Conservation (phyloP, 2,329 filamentous ascomycete genomes). For the Gaeumannomyces sp. region DNA sequence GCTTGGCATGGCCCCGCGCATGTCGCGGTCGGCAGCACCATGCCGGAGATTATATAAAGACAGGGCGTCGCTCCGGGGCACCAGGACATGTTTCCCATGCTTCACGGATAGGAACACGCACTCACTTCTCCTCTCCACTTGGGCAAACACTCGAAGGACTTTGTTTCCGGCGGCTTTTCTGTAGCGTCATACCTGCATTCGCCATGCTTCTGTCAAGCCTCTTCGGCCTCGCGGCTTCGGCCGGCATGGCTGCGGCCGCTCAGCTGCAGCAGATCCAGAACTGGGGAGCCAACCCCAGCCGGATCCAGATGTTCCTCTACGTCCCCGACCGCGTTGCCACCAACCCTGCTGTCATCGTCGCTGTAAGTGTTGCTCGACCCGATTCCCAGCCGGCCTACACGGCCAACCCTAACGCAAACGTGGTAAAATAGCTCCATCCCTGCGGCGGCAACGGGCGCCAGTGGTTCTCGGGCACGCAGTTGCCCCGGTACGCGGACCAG, state of each 20-base stretch:
- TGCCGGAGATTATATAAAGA: neutral
- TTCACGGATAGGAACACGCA: neutral
- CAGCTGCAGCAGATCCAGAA: constrained; percentile 31
- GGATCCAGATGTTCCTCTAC: constrained; percentile 39
- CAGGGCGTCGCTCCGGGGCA: neutral
- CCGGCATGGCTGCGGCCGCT: constrained; percentile 24
- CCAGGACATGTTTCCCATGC: neutral
- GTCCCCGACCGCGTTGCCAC: constrained; percentile 27
- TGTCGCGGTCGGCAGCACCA: neutral
- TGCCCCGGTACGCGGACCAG: constrained; percentile 38
- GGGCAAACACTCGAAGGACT: neutral
- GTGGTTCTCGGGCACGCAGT: constrained; percentile 45
- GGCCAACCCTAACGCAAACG: neutral
- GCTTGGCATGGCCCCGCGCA: neutral
- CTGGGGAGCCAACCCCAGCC: constrained; percentile 34
- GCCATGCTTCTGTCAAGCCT: constrained; percentile 7
- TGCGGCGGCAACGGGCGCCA: constrained; percentile 24
- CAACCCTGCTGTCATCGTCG: constrained; percentile 43
- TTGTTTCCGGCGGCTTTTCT: too few species aligned
- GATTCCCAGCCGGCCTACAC: neutral
- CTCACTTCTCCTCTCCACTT: neutral
- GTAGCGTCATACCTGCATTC: too few species aligned
- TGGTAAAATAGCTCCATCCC: constrained; percentile 10
- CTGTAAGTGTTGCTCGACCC: constrained; percentile 22
- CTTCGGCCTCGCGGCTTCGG: constrained; percentile 4